Evolutionary conservation across 768 basidiomycete species (phyloP).

Genomic region (Rhizopogon salebrosus): DNA sequence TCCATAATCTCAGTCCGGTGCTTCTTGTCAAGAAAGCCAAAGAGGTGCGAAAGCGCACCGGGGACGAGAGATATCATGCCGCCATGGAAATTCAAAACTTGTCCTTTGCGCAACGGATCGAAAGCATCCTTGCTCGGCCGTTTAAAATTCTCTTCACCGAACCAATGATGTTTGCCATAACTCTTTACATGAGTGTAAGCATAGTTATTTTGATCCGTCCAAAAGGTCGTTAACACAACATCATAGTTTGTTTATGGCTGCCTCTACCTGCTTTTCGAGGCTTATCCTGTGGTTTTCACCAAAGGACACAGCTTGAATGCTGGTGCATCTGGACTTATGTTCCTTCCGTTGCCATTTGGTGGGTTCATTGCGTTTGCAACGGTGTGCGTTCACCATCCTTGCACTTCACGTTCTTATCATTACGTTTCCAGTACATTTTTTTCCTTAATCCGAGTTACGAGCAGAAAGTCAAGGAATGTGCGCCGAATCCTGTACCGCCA

Average conservation of each 20-base stretch:
- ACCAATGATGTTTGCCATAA: conserved; percentile 61
- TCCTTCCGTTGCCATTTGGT: conserved; percentile 56
- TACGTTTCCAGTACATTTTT: conserved; percentile 34
- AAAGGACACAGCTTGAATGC: conserved; percentile 46
- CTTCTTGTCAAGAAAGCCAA: conserved; percentile 50
- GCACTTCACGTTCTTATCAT: neutral
- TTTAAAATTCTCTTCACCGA: conserved; percentile 62
- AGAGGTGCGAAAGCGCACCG: conserved; percentile 45
- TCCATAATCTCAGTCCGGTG: conserved; percentile 36
- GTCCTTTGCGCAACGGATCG: conserved; percentile 34
- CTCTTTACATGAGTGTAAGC: conserved; percentile 56
- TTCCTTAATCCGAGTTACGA: conserved; percentile 48
- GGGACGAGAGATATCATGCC: conserved; percentile 47
- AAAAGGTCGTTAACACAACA: neutral
- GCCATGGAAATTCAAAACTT: conserved; percentile 40
- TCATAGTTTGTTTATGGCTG: conserved; percentile 57
- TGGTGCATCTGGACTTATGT: conserved; percentile 55
- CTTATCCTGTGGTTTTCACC: conserved; percentile 55
- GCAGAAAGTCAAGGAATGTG: conserved; percentile 33
- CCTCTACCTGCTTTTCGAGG: conserved; percentile 56
- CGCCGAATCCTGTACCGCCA: conserved; percentile 52
- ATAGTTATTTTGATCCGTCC: neutral
- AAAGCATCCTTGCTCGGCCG: conserved; percentile 49
- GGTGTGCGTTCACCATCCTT: conserved; percentile 28
- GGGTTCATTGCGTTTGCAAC: conserved; percentile 36